A percentile compares a stretch with the other conserved stretches of the same genome.
phyloP scores from a whole-genome alignment of 345 rosid genomes.

The Melastoma malabathricum region DNA sequence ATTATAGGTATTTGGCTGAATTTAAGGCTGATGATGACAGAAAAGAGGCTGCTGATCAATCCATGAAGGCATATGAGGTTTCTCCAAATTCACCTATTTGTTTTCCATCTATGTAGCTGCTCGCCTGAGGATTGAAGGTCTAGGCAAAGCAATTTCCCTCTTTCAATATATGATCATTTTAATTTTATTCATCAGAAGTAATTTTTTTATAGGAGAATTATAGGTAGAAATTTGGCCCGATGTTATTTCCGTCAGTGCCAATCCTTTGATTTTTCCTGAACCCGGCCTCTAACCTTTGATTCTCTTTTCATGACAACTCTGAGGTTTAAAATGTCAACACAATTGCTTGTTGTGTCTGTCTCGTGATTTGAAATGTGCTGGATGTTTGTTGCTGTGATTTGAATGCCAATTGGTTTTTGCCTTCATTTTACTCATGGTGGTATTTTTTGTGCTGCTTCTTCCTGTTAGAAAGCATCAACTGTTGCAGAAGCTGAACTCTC shows the following conservation, averaged over 20 bases:
- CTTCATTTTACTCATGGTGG: background rate
- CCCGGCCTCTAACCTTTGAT: too few relatives aligned
- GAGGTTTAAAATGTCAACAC: too few relatives aligned
- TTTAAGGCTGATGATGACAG: slow-evolving; percentile 32
- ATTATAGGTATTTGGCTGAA: slow-evolving; percentile 44
- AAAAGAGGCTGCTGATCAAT: slow-evolving; percentile 37
- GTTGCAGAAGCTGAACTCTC: slow-evolving; percentile 24
- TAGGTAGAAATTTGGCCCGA: too few relatives aligned
- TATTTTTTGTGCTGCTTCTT: slow-evolving; percentile 1
- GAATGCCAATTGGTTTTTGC: background rate
- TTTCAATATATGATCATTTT: too few relatives aligned
- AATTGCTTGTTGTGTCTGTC: background rate
- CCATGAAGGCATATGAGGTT: slow-evolving; percentile 36
- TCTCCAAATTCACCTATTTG: background rate
- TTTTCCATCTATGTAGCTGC: too few relatives aligned
- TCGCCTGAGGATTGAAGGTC: too few relatives aligned
- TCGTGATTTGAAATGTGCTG: background rate
- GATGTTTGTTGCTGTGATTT: background rate
- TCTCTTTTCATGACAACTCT: too few relatives aligned
- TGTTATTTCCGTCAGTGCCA: too few relatives aligned
- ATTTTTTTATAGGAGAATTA: too few relatives aligned
- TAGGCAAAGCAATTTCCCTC: background rate
- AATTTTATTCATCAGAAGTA: too few relatives aligned
- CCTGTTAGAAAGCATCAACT: slow-evolving; percentile 14
- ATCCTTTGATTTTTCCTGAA: too few relatives aligned